Conservation (phyloP, 192 early-diverging fungal species). For the Cladochytrium replicatum region DNA sequence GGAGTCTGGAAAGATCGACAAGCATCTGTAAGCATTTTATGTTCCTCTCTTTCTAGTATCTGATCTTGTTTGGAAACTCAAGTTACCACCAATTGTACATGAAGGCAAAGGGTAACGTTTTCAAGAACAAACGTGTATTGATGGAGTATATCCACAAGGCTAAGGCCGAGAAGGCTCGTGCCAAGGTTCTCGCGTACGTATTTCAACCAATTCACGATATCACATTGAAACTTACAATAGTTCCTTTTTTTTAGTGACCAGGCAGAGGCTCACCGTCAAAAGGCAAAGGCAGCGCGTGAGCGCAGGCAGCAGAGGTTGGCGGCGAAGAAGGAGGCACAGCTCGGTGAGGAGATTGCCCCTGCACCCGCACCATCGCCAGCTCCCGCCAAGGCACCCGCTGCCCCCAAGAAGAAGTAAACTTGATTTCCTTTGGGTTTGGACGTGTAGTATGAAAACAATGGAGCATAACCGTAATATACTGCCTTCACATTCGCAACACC, state of each 20-base stretch:
- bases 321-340: slow-evolving; percentile 81
- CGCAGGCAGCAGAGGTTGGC: slow-evolving; percentile 76
- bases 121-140: slow-evolving; percentile 99
- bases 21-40: slow-evolving; percentile 63
- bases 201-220: too few relatives aligned
- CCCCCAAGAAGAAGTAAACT: too few relatives aligned
- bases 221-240: too few relatives aligned
- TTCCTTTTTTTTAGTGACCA: slow-evolving; percentile 56
- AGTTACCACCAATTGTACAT: slow-evolving; percentile 90
- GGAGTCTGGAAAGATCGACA: slow-evolving; percentile 95
- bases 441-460: too few relatives aligned
- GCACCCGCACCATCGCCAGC: too few relatives aligned
- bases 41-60: not conserved
- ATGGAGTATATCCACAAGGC: slow-evolving; percentile 99
- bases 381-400: too few relatives aligned
- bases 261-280: slow-evolving; percentile 94
- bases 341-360: too few relatives aligned
- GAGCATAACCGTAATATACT: too few relatives aligned
- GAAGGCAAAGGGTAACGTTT: slow-evolving; percentile 99
- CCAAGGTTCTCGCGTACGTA: slow-evolving; percentile 65
- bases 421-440: too few relatives aligned
- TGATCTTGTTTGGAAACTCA: not conserved
- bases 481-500: too few relatives aligned
- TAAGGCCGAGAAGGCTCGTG: slow-evolving; percentile 95
- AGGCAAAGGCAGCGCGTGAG: slow-evolving; percentile 90